Percentiles rank a stretch among this genome's conserved stretches.
These are phyloP conservation scores for Metarhizium rileyi DNA, from an alignment of 2,329 filamentous ascomycete species.

Conservation along the genomic window DNA sequence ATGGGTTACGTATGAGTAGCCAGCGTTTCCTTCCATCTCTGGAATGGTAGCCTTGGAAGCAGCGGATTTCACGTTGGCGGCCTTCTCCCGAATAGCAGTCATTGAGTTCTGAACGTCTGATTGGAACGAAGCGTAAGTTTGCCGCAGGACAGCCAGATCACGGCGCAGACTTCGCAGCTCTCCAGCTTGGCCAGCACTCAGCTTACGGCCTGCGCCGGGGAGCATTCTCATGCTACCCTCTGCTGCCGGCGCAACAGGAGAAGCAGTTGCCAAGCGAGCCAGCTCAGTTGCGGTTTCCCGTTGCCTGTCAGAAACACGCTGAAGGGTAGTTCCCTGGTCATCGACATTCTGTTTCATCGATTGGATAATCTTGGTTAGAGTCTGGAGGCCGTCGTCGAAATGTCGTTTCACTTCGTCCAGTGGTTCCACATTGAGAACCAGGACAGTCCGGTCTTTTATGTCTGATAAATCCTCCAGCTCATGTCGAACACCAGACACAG, in stretches of 20 bases:
- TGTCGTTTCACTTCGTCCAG: conserved; percentile 95
- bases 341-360: conserved; percentile 76
- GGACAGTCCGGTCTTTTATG: conserved; percentile 86
- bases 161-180: conserved; percentile 77
- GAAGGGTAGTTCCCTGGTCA: conserved; percentile 71
- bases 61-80: conserved; percentile 65
- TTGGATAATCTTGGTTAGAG: conserved; percentile 73
- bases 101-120: conserved; percentile 83
- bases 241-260: conserved; percentile 30
- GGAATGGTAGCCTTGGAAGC: conserved; percentile 64
- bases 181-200: conserved; percentile 53
- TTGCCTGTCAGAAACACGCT: conserved; percentile 82
- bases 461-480: conserved; percentile 89
- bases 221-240: conserved; percentile 28
- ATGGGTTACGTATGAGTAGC: conserved; percentile 72
- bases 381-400: conserved; percentile 82
- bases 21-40: conserved; percentile 64
- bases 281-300: conserved; percentile 84
- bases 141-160: conserved; percentile 82
- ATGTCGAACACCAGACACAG: conserved; percentile 89
- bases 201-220: conserved; percentile 28
- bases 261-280: conserved; percentile 45
- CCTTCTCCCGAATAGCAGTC: conserved; percentile 72
- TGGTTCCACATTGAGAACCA: conserved; percentile 89
- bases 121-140: conserved; percentile 88